Evolutionary conservation across 2,329 filamentous ascomycete genomes (phyloP), one percentile per base, ranked within the genome.

Genomic region (Pseudofabraea citricarpa): DNA sequence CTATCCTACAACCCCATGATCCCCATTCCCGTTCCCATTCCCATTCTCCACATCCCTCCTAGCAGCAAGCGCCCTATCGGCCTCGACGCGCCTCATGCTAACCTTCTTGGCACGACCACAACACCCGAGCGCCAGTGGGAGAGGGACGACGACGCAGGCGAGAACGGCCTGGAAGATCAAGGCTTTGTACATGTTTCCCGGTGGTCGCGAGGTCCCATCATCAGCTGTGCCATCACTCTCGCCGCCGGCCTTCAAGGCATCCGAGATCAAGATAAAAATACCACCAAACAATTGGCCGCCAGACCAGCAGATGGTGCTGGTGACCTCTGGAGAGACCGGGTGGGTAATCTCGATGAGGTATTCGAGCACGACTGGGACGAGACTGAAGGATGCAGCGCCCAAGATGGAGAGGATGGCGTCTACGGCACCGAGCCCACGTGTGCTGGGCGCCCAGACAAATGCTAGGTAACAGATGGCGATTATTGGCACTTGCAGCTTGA

Each of bases 261-360:
- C 84, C 68, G 87, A 86, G 45, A 91, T 67, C 22, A 98, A 68
- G 56, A 96, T 86, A 59, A 96, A 95, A 21, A 90, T 66, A 2
- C 81, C 90, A 10, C 93, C 93, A 1, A 94, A 66, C 6, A 96
- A 65, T 69, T 97, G 91, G 0, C 93, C 91, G 5, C 85, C 85
- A 1, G 79, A 77, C 93, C 93, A 97, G 57, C 85, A 87, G 18
- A 94, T 71, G 21, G 87, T 89, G 49, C 81, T 87, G 1, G 87
- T 87, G 35, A 96, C 77, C 65, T 95, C 91, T 0, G 93, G 90
- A 31, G 81, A 84, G 20, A 94, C 80, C 0, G 93, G 93, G 58
- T 93, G 87, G 5, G 86, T 90, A 46, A 95, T 77, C 63, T 97
- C 89, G 40, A 87, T 87, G 13, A 96, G 71, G 55, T 86, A 90